These are phyloP conservation scores for Zymoseptoria crescenta DNA, from an alignment of 2,329 filamentous ascomycete species.

Conservation along the genomic window DNA sequence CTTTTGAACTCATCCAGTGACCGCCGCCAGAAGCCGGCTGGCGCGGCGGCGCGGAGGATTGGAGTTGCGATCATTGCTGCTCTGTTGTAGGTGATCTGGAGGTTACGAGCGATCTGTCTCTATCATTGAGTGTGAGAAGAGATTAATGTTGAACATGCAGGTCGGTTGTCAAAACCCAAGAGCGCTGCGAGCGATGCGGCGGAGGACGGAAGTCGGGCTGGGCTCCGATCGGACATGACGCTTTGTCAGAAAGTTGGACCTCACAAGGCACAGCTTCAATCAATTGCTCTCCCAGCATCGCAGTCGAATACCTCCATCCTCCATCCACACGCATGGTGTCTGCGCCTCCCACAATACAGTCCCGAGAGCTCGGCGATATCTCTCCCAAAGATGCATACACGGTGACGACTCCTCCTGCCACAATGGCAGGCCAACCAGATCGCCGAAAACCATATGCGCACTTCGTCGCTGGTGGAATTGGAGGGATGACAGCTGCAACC, in stretches of 20 bases:
- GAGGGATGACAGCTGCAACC: constrained; percentile 85
- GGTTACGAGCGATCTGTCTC: not conserved
- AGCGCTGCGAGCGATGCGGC: no score
- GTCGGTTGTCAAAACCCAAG: not conserved
- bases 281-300: not conserved
- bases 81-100: no score
- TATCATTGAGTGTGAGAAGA: no score
- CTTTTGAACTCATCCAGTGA: constrained; percentile 53
- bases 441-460: constrained; percentile 74
- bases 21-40: constrained; percentile 47
- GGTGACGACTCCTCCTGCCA: constrained; percentile 7
- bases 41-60: constrained; percentile 18
- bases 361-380: constrained; percentile 22
- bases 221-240: not conserved
- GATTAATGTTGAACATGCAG: not conserved
- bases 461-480: constrained; percentile 80
- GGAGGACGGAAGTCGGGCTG: no score
- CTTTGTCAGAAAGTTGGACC: not conserved
- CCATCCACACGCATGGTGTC: constrained; percentile 3
- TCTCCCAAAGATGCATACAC: constrained; percentile 11
- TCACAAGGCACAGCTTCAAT: not conserved
- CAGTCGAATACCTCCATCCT: not conserved
- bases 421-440: constrained; percentile 16
- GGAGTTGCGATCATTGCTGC: constrained; percentile 16
- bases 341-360: not conserved